Evolutionary conservation across 2,329 filamentous ascomycete genomes (phyloP), one percentile per base, ranked within the genome.

Genomic region (Epichloe coenophiala): DNA sequence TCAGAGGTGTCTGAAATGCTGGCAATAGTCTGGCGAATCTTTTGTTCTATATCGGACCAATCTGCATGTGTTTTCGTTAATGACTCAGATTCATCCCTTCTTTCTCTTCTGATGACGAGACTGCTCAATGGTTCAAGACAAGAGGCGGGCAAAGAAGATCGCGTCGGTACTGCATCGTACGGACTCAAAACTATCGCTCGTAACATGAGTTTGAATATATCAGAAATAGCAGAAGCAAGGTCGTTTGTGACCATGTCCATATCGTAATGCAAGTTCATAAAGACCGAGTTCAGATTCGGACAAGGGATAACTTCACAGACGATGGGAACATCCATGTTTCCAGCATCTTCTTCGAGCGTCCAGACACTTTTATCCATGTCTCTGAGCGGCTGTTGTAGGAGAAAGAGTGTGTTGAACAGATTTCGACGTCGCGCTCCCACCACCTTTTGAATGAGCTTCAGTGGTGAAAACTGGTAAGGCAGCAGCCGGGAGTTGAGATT

Each of bases 401-500:
- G 77, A 15, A 96, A 70, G 33, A 95, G 67, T 1, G 84, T 86
- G 61, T 95, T 87, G 62, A 95, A 95, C 0, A 95, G 68, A 12
- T 72, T 73, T 17, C 67, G 66, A 2, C 75, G 72, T 1, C 59
- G 56, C 3, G 51, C 74, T 62, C 51, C 64, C 52, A 55, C 67
- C 58, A 60, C 70, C 56, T 57, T 72, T 58, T 91, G 88, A 13
- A 95, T 80, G 0, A 75, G 76, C 23, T 89, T 78, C 27, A 95
- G 67, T 1, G 88, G 79, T 0, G 84, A 86, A 47, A 94, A 78
- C 55, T 95, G 88, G 57, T 84, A 83, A 1, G 75, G 71, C 17
- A 91, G 58, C 2, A 81, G 66, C 1, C 81, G 72, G 0, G 77
- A 68, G 59, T 86, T 89, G 27, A 79, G 62, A 0, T 66, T 65